phyloP scores from a whole-genome alignment of 352 stramenopile genomes.

The Globisporangium paddicum region DNA sequence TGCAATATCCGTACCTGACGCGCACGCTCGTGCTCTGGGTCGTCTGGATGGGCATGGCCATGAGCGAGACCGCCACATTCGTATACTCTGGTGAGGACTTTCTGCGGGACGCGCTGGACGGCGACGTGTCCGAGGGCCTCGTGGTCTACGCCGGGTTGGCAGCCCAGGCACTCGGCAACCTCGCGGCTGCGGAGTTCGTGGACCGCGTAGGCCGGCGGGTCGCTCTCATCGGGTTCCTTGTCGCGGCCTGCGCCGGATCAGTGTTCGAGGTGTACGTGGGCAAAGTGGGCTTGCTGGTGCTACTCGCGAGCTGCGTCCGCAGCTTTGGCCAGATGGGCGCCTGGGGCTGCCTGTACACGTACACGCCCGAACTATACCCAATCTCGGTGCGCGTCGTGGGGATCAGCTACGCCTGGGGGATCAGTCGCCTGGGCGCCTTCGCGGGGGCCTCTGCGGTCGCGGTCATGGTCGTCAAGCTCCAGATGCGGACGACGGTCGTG shows the following conservation, averaged over 20 bases:
- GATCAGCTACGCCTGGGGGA: conserved; percentile 5
- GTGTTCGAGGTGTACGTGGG: conserved; percentile 1
- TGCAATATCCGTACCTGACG: background rate
- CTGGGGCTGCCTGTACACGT: conserved; percentile 21
- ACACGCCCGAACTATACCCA: conserved; percentile 24
- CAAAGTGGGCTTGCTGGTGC: background rate
- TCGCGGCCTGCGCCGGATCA: background rate
- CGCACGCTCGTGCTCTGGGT: conserved; percentile 5
- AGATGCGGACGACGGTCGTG: background rate
- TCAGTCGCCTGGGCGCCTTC: background rate
- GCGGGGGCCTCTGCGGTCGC: background rate
- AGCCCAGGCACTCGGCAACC: background rate
- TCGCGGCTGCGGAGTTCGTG: background rate
- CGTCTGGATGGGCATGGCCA: background rate
- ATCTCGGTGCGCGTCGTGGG: conserved; percentile 17
- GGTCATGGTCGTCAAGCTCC: background rate
- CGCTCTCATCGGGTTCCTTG: background rate
- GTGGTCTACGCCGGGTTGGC: background rate
- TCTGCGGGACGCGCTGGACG: background rate
- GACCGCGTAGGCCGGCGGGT: background rate
- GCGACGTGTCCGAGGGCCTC: background rate
- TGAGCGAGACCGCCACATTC: background rate
- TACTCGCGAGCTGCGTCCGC: background rate
- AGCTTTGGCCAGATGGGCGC: conserved; percentile 15
- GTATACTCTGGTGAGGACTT: conserved; percentile 3